Percentiles rank a stretch among this genome's conserved stretches.
These are phyloP conservation scores for Trichophyton equinum DNA, from an alignment of 2,329 filamentous ascomycete species.

Conservation along the genomic window DNA sequence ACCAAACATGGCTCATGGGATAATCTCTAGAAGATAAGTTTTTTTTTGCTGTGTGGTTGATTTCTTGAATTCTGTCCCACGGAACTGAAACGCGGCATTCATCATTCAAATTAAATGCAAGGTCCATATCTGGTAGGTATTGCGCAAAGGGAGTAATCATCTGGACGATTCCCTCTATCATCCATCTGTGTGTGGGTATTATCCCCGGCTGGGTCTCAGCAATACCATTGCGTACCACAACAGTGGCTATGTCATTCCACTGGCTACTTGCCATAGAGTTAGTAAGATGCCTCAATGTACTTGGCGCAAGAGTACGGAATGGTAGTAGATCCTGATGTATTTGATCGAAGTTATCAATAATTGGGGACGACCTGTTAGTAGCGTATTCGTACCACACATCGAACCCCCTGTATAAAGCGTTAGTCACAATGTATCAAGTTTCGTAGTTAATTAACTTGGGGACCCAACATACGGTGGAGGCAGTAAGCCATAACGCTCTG, in stretches of 20 bases:
- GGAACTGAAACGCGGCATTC: slow-evolving; percentile 46
- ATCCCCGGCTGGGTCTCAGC: slow-evolving; percentile 40
- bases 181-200: slow-evolving; percentile 45
- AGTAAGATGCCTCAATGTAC: slow-evolving; percentile 41
- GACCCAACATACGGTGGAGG: slow-evolving; percentile 40
- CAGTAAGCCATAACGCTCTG: slow-evolving; percentile 39
- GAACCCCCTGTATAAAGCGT: slow-evolving; percentile 33
- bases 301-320: slow-evolving; percentile 42
- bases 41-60: slow-evolving; percentile 20
- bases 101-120: slow-evolving; percentile 52
- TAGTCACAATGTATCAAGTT: not conserved
- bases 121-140: slow-evolving; percentile 50
- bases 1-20: slow-evolving; percentile 24
- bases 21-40: slow-evolving; percentile 14
- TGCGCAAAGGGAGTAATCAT: slow-evolving; percentile 45
- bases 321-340: slow-evolving; percentile 45
- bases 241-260: slow-evolving; percentile 44
- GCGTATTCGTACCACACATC: slow-evolving; percentile 49
- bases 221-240: slow-evolving; percentile 43
- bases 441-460: not conserved
- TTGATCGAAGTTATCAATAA: slow-evolving; percentile 50
- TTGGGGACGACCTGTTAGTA: slow-evolving; percentile 36
- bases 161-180: slow-evolving; percentile 41
- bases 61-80: slow-evolving; percentile 29
- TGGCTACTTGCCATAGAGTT: slow-evolving; percentile 42